Evolutionary conservation across 306 rosid species (phyloP).

Genomic region (Carpinus fangiana): DNA sequence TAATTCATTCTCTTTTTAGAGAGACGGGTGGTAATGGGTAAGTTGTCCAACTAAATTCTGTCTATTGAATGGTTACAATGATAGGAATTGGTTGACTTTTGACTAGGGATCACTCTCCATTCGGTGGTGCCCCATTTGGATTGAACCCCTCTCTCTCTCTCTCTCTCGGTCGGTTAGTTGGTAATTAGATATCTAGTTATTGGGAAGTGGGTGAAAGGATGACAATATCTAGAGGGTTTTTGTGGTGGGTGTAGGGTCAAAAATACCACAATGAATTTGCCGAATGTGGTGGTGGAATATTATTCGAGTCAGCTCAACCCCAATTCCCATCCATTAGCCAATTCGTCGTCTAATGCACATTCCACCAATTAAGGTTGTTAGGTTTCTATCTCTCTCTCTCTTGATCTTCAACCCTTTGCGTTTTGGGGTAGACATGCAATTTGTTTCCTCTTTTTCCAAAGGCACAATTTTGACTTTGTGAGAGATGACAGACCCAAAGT

Average conservation of each 20-base stretch:
- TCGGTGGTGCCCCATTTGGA: conserved; percentile 31
- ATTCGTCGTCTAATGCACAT: conserved; percentile 34
- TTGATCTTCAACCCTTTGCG: conserved; percentile 26
- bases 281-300: conserved; percentile 49
- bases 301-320: conserved; percentile 55
- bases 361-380: conserved; percentile 34
- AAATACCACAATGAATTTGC: conserved; percentile 36
- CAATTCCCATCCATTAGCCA: conserved; percentile 39
- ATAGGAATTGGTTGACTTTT: conserved; percentile 45
- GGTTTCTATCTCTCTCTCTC: conserved; percentile 10
- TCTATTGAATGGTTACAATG: conserved; percentile 38
- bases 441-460: conserved; percentile 8
- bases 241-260: conserved; percentile 65
- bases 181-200: conserved; percentile 47
- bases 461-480: conserved; percentile 48
- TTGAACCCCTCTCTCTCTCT: conserved; percentile 13
- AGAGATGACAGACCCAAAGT: conserved; percentile 32
- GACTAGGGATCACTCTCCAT: conserved; percentile 34
- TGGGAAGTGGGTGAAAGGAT: conserved; percentile 51
- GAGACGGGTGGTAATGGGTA: conserved; percentile 39
- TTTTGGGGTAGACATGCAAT: conserved; percentile 31
- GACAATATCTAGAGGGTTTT: conserved; percentile 10
- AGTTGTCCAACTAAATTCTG: conserved; percentile 36
- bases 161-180: conserved; percentile 26
- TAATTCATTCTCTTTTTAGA: conserved; percentile 48